Base-by-base conservation (phyloP, 2,329 filamentous ascomycete genomes). In the Macrophomina pseudophaseolina region DNA sequence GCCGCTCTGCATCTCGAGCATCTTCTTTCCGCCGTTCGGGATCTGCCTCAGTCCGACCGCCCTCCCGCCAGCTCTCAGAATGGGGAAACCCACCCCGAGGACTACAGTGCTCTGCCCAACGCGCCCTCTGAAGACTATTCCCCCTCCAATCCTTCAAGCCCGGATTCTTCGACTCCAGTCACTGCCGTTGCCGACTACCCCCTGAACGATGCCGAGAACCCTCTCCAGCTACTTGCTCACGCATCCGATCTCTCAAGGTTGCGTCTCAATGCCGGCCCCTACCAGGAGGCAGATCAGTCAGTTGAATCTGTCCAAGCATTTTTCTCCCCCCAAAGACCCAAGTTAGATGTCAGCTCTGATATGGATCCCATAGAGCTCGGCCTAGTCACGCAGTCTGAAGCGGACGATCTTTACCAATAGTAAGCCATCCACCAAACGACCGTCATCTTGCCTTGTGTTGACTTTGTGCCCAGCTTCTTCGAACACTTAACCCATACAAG, bases 181-280 rank as follows among this genome's bases (percentile, higher is more conserved):
- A 42, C 54, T 11, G 54, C 54, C 28, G 48, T 54, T 51, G 64
- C 35, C 12, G 64, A 78, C 42, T 82, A 90, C 38, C 84, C 87
- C 12, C 80, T 91, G 32, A 90, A 92, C 70, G 90, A 91, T 74
- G 90, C 90, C 3, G 90, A 93, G 72, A 93, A 92, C 68, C 90
- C 90, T 0, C 79, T 92, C 5, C 90, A 93, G 74, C 80, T 92
- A 16, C 86, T 93, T 40, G 90, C 90, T 2, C 85, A 90, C 38
- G 90, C 90, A 1, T 92, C 90, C 0, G 89, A 91, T 76, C 82
- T 91, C 46, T 60, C 64, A 9, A 40, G 64, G 12, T 32, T 44
- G 23, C 53, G 64, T 9, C 64, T 59, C 23, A 38, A 51, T 33
- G 3, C n/a, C 1, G 63, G 63, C 18, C 42, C 63, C 35, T 46